Conservation (phyloP, 2,329 filamentous ascomycete genomes). For the Arthrobotrys pseudoclavata region DNA sequence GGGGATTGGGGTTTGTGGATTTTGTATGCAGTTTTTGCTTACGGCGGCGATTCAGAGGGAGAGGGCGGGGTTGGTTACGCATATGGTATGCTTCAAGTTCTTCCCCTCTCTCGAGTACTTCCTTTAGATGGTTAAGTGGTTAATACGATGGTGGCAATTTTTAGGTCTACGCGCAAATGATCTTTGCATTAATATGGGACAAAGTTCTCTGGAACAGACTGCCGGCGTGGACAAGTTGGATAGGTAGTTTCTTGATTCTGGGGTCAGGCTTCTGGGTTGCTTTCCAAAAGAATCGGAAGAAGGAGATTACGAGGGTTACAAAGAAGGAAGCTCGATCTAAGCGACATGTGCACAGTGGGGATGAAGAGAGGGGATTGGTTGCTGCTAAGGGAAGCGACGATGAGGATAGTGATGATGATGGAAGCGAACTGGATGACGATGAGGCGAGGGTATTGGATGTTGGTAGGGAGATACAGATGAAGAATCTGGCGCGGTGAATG, state of each 20-base stretch:
- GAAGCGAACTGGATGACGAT: conserved; percentile 51
- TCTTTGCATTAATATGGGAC: conserved; percentile 77
- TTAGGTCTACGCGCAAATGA: conserved; percentile 79
- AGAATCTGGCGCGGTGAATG: conserved; percentile 42
- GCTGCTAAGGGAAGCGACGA: conserved; percentile 39
- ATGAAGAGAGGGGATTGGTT: conserved; percentile 53
- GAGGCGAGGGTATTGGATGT: conserved; percentile 48
- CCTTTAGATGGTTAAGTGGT: conserved; percentile 68
- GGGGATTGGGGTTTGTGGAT: conserved; percentile 79
- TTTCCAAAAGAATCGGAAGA: conserved; percentile 65
- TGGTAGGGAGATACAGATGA: conserved; percentile 53
- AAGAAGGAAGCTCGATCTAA: conserved; percentile 41
- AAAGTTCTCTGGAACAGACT: conserved; percentile 75
- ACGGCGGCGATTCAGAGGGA: conserved; percentile 82
- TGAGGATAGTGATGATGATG: conserved; percentile 44
- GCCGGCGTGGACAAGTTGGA: conserved; percentile 72
- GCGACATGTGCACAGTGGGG: conserved; percentile 40
- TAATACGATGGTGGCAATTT: conserved; percentile 70
- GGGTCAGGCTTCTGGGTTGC: conserved; percentile 76
- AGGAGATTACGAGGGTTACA: conserved; percentile 39
- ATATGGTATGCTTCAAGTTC: conserved; percentile 67
- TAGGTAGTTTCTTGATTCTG: conserved; percentile 76
- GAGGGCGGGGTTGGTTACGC: conserved; percentile 73
- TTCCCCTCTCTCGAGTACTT: conserved; percentile 69
- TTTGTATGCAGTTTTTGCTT: conserved; percentile 87